Evolutionary conservation across 306 rosid genomes (phyloP).

Genomic region (Ormosia emarginata): DNA sequence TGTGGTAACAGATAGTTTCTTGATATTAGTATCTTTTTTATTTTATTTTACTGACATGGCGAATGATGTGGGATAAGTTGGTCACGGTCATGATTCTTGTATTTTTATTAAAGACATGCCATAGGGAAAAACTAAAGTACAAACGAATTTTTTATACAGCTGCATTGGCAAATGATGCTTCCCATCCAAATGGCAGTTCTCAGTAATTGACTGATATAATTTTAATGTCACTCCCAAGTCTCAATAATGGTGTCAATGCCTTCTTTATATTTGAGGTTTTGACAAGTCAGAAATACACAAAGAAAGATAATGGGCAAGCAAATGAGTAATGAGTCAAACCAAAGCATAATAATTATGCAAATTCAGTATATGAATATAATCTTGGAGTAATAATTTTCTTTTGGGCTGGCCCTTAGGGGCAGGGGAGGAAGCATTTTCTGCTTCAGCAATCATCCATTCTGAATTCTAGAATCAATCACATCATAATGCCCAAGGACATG

Average conservation of each 20-base stretch:
- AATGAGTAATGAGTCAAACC: neutral
- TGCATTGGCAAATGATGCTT: too few species aligned
- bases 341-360: neutral
- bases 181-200: neutral
- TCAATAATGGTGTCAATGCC: too few species aligned
- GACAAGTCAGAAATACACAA: too few species aligned
- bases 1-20: neutral
- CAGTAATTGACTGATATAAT: neutral
- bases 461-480: neutral
- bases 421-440: neutral
- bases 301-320: neutral
- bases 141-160: neutral
- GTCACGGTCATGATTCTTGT: neutral
- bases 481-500: neutral
- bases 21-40: neutral
- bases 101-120: neutral
- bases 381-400: neutral
- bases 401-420: neutral
- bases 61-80: neutral
- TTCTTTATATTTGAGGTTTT: too few species aligned
- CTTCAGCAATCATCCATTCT: neutral
- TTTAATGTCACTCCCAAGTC: neutral
- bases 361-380: neutral
- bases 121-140: neutral
- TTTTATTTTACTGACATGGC: neutral